phyloP scores from a whole-genome alignment of 805 yeast genomes.

The Isabelozyma gotoi region DNA sequence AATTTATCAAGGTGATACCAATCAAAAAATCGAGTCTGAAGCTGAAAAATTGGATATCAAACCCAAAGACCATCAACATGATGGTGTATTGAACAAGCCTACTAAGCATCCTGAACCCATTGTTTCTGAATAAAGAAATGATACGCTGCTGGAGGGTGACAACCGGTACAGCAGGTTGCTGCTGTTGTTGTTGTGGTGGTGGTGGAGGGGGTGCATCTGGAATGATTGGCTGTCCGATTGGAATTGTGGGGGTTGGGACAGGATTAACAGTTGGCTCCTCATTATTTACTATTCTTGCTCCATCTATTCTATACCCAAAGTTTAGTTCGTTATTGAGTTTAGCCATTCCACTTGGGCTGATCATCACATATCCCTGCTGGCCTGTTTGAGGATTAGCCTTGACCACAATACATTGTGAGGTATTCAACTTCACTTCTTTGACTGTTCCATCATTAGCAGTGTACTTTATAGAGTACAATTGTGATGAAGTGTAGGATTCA shows the following conservation, averaged over 20 bases:
- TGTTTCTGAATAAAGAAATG: neutral
- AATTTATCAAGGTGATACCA: neutral
- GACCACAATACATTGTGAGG: slow-evolving; percentile 46
- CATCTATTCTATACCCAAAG: neutral
- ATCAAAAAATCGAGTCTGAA: neutral
- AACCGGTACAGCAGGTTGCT: neutral
- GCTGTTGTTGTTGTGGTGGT: too few relatives aligned
- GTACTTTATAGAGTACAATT: slow-evolving; percentile 23
- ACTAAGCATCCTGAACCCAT: neutral
- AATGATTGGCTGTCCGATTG: neutral
- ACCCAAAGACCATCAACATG: neutral
- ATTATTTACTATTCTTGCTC: neutral
- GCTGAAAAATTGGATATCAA: neutral
- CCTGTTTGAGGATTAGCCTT: slow-evolving; percentile 15
- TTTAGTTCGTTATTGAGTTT: slow-evolving; percentile 8
- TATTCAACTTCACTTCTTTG: slow-evolving; percentile 20
- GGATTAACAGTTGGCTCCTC: neutral
- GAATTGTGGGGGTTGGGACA: neutral
- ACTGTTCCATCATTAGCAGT: slow-evolving; percentile 11
- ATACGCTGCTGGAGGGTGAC: neutral
- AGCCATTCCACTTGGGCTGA: slow-evolving; percentile 36
- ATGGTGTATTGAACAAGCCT: neutral
- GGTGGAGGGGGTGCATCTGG: neutral
- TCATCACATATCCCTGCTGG: slow-evolving; percentile 36
- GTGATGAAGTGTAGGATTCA: slow-evolving; percentile 23